phyloP scores from a whole-genome alignment of 306 rosid species.

The Comarum palustre region DNA sequence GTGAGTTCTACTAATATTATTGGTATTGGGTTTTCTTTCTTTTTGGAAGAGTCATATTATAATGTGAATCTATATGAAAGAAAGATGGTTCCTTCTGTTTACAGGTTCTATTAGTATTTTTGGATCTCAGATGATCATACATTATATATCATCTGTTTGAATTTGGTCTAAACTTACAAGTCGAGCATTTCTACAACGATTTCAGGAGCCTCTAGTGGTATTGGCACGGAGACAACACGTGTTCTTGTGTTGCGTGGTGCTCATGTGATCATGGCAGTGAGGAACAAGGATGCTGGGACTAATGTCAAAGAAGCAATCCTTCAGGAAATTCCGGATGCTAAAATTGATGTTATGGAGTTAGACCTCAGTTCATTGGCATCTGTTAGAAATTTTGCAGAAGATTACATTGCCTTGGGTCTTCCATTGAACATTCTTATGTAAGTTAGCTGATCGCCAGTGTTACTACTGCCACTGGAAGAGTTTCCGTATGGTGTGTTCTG shows the following conservation, averaged over 20 bases:
- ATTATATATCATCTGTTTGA: background rate
- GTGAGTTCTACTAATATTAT: background rate
- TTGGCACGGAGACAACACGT: constrained; percentile 65
- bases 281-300: constrained; percentile 50
- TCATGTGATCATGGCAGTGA: constrained; percentile 70
- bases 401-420: constrained; percentile 52
- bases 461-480: background rate
- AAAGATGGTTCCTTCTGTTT: background rate
- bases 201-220: constrained; percentile 81
- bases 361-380: constrained; percentile 69
- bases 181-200: background rate
- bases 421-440: constrained; percentile 82
- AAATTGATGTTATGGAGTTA: constrained; percentile 59
- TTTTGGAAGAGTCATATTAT: background rate
- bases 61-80: background rate
- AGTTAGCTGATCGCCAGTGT: constrained; percentile 20
- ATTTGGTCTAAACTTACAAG: background rate
- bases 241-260: constrained; percentile 76
- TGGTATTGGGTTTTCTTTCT: background rate
- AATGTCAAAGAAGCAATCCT: constrained; percentile 46
- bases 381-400: constrained; percentile 54
- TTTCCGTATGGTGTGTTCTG: background rate
- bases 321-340: constrained; percentile 57
- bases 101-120: background rate
- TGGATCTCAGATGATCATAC: background rate